These are phyloP conservation scores for Huntiella bhutanensis DNA, from an alignment of 2,329 filamentous ascomycete species.

Conservation along the genomic window DNA sequence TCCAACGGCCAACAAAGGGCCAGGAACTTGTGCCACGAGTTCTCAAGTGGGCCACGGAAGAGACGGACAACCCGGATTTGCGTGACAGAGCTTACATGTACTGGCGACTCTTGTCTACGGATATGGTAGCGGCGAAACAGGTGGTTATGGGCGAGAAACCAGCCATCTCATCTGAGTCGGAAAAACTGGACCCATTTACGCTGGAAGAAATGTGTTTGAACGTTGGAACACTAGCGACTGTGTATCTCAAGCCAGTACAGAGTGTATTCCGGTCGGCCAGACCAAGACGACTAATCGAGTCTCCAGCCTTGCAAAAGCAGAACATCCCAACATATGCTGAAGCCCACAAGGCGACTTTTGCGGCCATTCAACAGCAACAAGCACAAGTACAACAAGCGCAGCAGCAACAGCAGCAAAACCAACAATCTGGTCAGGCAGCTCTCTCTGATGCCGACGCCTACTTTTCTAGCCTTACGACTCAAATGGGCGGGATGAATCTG, in stretches of 20 bases:
- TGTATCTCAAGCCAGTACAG: constrained; percentile 94
- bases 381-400: neutral
- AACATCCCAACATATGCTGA: constrained; percentile 35
- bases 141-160: constrained; percentile 98
- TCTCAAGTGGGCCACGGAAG: constrained; percentile 95
- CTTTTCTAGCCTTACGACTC: constrained; percentile 62
- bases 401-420: neutral
- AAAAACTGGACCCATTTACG: constrained; percentile 77
- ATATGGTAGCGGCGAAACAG: constrained; percentile 66
- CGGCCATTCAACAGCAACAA: neutral
- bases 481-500: constrained; percentile 54
- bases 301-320: constrained; percentile 66
- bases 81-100: constrained; percentile 98
- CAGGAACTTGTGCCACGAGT: constrained; percentile 87
- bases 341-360: constrained; percentile 27
- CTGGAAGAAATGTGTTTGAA: constrained; percentile 95
- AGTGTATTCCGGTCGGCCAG: constrained; percentile 86
- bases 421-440: constrained; percentile 22
- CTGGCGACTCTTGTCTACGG: constrained; percentile 86
- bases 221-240: constrained; percentile 86
- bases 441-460: constrained; percentile 77
- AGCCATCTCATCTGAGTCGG: constrained; percentile 85
- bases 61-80: constrained; percentile 96
- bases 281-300: constrained; percentile 59
- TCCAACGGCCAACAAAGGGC: constrained; percentile 85